Percentiles rank a stretch among this genome's conserved stretches.
Conservation (phyloP, 192 early-diverging fungal genomes). For the Coemansia sp. region DNA sequence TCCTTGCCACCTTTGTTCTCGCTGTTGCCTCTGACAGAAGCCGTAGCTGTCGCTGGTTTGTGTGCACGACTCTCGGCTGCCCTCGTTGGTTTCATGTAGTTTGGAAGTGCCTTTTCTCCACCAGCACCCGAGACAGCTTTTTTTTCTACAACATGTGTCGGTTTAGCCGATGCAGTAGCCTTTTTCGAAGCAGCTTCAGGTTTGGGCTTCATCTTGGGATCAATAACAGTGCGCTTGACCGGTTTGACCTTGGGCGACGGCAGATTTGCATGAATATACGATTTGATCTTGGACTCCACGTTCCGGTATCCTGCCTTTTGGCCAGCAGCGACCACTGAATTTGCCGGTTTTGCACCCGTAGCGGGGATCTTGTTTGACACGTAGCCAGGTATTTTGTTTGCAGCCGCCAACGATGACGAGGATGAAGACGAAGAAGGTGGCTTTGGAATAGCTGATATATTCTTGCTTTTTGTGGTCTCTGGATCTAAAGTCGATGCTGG, state of each 20-base stretch:
- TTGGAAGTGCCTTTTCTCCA: conserved; percentile 19
- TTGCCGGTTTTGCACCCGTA: neutral
- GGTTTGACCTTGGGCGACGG: conserved; percentile 22
- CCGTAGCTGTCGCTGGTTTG: conserved; percentile 1
- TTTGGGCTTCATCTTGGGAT: conserved; percentile 11
- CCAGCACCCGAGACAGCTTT: neutral
- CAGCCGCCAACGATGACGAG: neutral
- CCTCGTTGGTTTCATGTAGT: conserved; percentile 44
- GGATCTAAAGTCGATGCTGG: neutral
- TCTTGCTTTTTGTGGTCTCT: neutral
- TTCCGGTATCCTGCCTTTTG: conserved; percentile 12
- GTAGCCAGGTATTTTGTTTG: neutral
- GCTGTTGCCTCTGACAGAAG: conserved; percentile 3
- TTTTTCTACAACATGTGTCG: neutral
- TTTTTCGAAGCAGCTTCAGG: neutral
- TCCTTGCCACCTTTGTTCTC: conserved; percentile 16
- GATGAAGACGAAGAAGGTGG: neutral
- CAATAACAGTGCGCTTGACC: conserved; percentile 12
- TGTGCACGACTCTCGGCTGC: conserved; percentile 39
- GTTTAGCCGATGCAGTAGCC: neutral
- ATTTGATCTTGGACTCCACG: conserved; percentile 51
- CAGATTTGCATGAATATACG: conserved; percentile 43
- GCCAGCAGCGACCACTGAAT: no score
- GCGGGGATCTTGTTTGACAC: neutral
- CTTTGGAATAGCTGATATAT: neutral